Conservation (phyloP, 768 basidiomycete species). For the Hygrophorus russula region DNA sequence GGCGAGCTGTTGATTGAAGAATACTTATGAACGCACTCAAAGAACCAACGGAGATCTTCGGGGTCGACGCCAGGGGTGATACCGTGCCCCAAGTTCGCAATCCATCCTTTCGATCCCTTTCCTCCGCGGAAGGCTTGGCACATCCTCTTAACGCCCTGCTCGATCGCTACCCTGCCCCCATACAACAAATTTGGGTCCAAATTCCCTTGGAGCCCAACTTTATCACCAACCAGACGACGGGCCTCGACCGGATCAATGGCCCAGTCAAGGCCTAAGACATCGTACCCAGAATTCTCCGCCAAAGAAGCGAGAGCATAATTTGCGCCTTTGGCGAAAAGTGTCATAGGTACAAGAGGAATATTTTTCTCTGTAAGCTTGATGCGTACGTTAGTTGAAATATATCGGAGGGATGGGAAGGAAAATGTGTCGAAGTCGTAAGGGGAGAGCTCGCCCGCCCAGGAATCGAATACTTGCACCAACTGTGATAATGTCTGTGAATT, state of each 20-base stretch:
- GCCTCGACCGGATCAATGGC: slow-evolving; percentile 69
- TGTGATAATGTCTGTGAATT: slow-evolving; percentile 20
- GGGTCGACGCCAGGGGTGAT: slow-evolving; percentile 95
- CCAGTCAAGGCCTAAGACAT: slow-evolving; percentile 91
- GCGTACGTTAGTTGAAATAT: slow-evolving; percentile 65
- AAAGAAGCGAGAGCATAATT: slow-evolving; percentile 56
- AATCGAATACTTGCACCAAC: slow-evolving; percentile 96
- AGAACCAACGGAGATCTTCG: slow-evolving; percentile 85
- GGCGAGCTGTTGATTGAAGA: slow-evolving; percentile 22
- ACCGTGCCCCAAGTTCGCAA: slow-evolving; percentile 94
- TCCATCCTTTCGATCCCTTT: slow-evolving; percentile 64
- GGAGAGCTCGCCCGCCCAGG: slow-evolving; percentile 88
- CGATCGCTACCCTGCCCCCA: slow-evolving; percentile 80
- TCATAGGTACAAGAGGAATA: slow-evolving; percentile 65
- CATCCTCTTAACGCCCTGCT: slow-evolving; percentile 75
- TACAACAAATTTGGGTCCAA: slow-evolving; percentile 83
- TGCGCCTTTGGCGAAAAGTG: slow-evolving; percentile 91
- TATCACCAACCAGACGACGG: slow-evolving; percentile 44
- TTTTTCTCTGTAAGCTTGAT: slow-evolving; percentile 38
- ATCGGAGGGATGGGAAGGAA: slow-evolving; percentile 67
- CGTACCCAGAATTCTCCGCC: slow-evolving; percentile 62
- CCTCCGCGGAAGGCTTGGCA: slow-evolving; percentile 59
- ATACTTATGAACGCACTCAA: slow-evolving; percentile 82
- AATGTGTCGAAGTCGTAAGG: slow-evolving; percentile 79
- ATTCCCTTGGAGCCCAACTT: slow-evolving; percentile 81